Evolutionary conservation across 2,329 filamentous ascomycete species (phyloP), one percentile per base, ranked within the genome.

Genomic region (Rhynchosporium agropyri): DNA sequence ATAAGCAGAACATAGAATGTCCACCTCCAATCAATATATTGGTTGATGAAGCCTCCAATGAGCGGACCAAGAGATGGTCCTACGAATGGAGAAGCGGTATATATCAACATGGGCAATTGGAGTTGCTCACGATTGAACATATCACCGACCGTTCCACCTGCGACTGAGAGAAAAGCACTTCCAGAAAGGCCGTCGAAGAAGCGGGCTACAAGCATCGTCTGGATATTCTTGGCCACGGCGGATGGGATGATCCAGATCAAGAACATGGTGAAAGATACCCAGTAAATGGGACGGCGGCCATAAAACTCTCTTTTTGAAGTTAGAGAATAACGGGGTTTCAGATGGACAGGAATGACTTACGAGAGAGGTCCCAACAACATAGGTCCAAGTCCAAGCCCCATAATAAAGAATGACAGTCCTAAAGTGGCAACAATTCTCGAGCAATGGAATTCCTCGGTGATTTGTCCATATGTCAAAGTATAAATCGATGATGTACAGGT

Each of bases 401-500:
- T 82, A 55, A 97, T 92, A 72, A 93, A 97, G 0, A 89, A 81
- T 0, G 90, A 92, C 58, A 97, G 79, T 0, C 93, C 94, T 9
- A 97, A 76, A 3, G 91, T 92, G 12, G 89, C 91, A 29, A 96
- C 83, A 56, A 91, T 80, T 61, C 84, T 83, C 0, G 89, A 89
- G 70, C 84, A 84, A 67, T 84, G 78, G 70, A 97, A 96, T 63
- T 96, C 90, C 31, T 80, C 77, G 66, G 88, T 85, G 76, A 97
- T 85, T 75, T 95, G 89, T 20, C 72, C 74, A 75, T 97, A 97
- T 0, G 90, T 95, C 12, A 86, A 85, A 0, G 92, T 94, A 76
- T 97, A 97, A 70, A 96, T 86, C n/a, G 92, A 95, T 54, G 89
- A 93, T 1, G 90, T 86, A 73, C 89, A 92, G 8, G 92, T 96